phyloP scores from a whole-genome alignment of 805 yeast species.

The Metschnikowia cubensis region DNA sequence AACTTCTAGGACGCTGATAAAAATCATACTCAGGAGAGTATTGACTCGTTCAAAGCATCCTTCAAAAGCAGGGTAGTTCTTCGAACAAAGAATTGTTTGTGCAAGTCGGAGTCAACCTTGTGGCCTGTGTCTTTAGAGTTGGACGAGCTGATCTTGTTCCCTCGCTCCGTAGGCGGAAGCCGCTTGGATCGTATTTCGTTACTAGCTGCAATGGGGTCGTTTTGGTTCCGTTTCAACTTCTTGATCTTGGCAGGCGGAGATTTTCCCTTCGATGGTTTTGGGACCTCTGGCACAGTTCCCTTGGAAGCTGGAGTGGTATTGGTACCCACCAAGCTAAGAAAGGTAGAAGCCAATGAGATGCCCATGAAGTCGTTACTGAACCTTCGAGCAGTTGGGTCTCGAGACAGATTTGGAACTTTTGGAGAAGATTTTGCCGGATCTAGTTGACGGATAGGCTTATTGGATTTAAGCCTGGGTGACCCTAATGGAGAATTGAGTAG shows the following conservation, averaged over 20 bases:
- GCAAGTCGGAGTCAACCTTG: conserved; percentile 26
- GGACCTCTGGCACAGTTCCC: background rate
- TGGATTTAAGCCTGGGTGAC: conserved; percentile 14
- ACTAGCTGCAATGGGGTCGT: conserved; percentile 23
- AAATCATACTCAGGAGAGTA: conserved; percentile 7
- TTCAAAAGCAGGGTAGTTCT: conserved; percentile 30
- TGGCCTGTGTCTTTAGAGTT: conserved; percentile 40
- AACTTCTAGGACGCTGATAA: background rate
- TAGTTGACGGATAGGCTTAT: background rate
- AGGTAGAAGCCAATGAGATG: conserved; percentile 29
- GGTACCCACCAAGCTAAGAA: conserved; percentile 22
- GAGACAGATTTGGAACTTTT: background rate
- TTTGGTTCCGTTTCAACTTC: conserved; percentile 12
- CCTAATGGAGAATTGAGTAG: conserved; percentile 19
- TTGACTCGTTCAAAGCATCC: conserved; percentile 14
- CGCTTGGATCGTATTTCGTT: conserved; percentile 31
- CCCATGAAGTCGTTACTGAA: conserved; percentile 22
- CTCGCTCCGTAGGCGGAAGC: conserved; percentile 25
- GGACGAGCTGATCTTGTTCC: conserved; percentile 38
- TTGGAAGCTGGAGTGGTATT: conserved; percentile 2
- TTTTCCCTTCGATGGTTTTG: background rate
- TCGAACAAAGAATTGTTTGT: conserved; percentile 28
- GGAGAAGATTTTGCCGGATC: background rate
- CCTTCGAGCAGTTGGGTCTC: conserved; percentile 7
- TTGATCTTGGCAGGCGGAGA: conserved; percentile 19